A percentile compares a stretch with the other conserved stretches of the same genome.
Evolutionary conservation across 768 basidiomycete species (phyloP).

Genomic region (Auriculariales sp.): DNA sequence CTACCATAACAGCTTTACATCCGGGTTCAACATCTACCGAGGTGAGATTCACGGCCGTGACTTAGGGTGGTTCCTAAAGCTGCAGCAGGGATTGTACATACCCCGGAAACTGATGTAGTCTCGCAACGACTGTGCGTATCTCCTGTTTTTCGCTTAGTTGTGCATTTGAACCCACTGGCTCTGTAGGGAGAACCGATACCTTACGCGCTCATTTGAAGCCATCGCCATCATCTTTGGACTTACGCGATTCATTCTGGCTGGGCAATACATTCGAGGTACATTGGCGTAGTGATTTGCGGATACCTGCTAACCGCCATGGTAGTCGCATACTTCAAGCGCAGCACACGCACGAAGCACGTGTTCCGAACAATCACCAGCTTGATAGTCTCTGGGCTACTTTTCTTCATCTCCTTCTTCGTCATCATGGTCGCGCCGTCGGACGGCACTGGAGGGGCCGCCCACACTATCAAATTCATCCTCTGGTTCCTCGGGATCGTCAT

Average conservation of each 20-base stretch:
- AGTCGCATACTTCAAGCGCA: neutral
- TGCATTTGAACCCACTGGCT: neutral
- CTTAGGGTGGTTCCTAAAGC: neutral
- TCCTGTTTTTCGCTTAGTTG: neutral
- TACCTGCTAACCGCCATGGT: too few species aligned
- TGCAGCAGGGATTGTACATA: neutral
- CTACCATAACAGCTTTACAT: neutral
- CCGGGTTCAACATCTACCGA: neutral
- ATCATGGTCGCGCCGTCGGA: neutral
- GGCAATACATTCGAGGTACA: neutral
- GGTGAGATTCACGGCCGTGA: neutral
- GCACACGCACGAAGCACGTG: neutral
- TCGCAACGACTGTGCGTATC: neutral
- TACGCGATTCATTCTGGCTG: neutral
- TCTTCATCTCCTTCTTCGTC: neutral
- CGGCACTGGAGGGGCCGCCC: neutral
- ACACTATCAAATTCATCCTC: neutral
- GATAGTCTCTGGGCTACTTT: neutral
- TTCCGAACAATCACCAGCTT: neutral
- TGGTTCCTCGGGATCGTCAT: neutral
- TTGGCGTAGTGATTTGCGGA: neutral
- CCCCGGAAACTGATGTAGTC: neutral
- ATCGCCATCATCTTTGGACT: neutral
- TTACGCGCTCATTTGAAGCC: neutral
- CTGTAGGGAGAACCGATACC: neutral